These are phyloP conservation scores for Apodospora peruviana DNA, from an alignment of 495 filamentous ascomycete species.

Conservation along the genomic window DNA sequence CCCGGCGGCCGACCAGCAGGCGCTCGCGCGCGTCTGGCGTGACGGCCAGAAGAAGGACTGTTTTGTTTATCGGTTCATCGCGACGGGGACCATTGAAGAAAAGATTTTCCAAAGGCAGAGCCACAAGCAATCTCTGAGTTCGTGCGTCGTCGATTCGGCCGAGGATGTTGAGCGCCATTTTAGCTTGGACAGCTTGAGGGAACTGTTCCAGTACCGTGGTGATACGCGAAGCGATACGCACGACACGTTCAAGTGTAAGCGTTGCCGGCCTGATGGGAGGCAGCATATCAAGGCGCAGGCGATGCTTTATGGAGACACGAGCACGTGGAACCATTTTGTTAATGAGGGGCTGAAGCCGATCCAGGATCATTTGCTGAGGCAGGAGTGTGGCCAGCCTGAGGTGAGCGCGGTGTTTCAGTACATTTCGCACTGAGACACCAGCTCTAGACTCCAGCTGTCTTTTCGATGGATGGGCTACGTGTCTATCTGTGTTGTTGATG, in stretches of 20 bases:
- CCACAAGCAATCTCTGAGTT: slow-evolving; percentile 94
- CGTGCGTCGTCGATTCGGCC: slow-evolving; percentile 94
- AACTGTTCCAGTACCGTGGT: slow-evolving; percentile 87
- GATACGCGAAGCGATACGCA: slow-evolving; percentile 89
- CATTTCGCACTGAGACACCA: slow-evolving; percentile 78
- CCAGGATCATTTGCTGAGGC: slow-evolving; percentile 85
- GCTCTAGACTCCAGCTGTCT: too few relatives aligned
- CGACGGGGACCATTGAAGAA: slow-evolving; percentile 96
- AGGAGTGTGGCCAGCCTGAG: slow-evolving; percentile 72
- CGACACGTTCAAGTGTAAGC: slow-evolving; percentile 98
- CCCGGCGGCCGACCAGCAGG: slow-evolving; percentile 96
- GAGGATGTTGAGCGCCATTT: slow-evolving; percentile 98
- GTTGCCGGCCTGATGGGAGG: slow-evolving; percentile 79
- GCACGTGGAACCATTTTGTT: slow-evolving; percentile 96
- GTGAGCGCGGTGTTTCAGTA: slow-evolving; percentile 98
- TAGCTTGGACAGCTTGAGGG: slow-evolving; percentile 76
- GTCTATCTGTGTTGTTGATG: too few relatives aligned
- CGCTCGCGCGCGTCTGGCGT: slow-evolving; percentile 94
- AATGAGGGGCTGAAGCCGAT: slow-evolving; percentile 74
- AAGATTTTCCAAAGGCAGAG: slow-evolving; percentile 99
- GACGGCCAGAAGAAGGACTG: slow-evolving; percentile 99
- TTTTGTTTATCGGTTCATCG: slow-evolving; percentile 98
- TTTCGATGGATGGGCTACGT: too few relatives aligned
- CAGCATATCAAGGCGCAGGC: slow-evolving; percentile 86
- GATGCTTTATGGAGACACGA: slow-evolving; percentile 96